Evolutionary conservation across 2,329 filamentous ascomycete species (phyloP), one percentile per base, ranked within the genome.

Genomic region (Cladosporium oxysporum): DNA sequence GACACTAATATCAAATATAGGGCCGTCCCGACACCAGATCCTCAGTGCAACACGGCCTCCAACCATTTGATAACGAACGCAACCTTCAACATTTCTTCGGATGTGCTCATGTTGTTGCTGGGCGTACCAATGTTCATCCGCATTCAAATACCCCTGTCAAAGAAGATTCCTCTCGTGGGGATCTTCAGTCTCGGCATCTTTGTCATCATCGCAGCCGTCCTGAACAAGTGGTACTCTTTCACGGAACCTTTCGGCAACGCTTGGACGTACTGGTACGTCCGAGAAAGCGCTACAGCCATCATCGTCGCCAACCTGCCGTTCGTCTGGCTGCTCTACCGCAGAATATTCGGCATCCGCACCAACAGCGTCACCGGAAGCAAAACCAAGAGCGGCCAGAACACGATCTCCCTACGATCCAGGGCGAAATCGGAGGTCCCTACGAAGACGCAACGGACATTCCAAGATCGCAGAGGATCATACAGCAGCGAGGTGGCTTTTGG

Each of bases 171-270:
- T 0, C 76, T 89, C 0, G 80, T 84, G 57, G 79, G 77, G 33
- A 81, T 89, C 35, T 88, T 89, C 73, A 78, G 82, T 2, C 78
- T 89, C 2, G 87, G 87, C 0, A 71, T 83, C 4, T 84, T 86
- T 66, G 77, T 83, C 69, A 85, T 89, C 62, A 76, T 88, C 14
- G 83, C 84, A 23, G 84, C 86, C 12, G 80, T 84, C 6, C 76
- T 88, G n/a, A 88, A 87, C 76, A 87, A 88, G 66, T 86, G 86
- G 71, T 87, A 87, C 76, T 86, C 84, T 57, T 87, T 89, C 67
- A 82, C 77, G n/a, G 76, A 85, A 26, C 84, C 84, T 0, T 87
- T 86, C 73, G 84, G 83, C 2, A 77, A 79, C 14, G 76, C 83
- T 44, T 89, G 87, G 79, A 81, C 86, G 0, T 83, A 83, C 69